A percentile compares a stretch with the other conserved stretches of the same genome.
Conservation (phyloP, 108 stramenopile species). For the Discostella stelligeroides region DNA sequence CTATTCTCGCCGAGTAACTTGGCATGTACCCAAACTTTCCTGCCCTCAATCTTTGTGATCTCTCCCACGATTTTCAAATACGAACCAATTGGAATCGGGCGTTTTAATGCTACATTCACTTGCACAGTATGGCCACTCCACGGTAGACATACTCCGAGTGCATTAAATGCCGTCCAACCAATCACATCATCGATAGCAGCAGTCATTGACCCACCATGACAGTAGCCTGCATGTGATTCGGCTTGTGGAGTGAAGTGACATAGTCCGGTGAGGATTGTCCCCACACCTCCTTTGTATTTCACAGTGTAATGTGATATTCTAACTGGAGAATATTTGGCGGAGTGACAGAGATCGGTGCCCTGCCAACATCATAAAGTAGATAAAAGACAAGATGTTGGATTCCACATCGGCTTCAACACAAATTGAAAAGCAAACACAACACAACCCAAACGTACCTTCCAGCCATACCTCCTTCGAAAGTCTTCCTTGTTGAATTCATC, state of each 20-base stretch:
- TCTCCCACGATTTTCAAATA: conserved; percentile 55
- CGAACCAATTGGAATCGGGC: conserved; percentile 63
- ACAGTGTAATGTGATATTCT: conserved; percentile 69
- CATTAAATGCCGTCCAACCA: conserved; percentile 82
- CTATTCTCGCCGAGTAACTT: conserved; percentile 42
- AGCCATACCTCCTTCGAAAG: conserved; percentile 66
- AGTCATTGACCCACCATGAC: conserved; percentile 87
- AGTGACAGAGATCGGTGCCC: conserved; percentile 70
- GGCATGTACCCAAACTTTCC: conserved; percentile 71
- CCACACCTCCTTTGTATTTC: conserved; percentile 62
- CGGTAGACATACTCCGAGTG: conserved; percentile 61
- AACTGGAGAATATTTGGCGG: conserved; percentile 52
- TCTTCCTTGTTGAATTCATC: not conserved
- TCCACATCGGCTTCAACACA: not conserved
- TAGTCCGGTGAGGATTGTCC: conserved; percentile 70
- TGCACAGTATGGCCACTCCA: conserved; percentile 90
- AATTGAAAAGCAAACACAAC: not conserved
- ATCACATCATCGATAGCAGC: conserved; percentile 83
- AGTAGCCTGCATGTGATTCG: conserved; percentile 83
- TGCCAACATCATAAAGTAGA: conserved; percentile 1
- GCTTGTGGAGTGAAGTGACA: conserved; percentile 70
- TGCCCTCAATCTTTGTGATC: conserved; percentile 60
- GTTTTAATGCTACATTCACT: conserved; percentile 67
- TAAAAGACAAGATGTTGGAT: not conserved
- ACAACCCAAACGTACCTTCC: conserved; percentile 50